These are phyloP conservation scores for Diddensiella caesifluorescens DNA, from an alignment of 805 yeast genomes.

Conservation along the genomic window DNA sequence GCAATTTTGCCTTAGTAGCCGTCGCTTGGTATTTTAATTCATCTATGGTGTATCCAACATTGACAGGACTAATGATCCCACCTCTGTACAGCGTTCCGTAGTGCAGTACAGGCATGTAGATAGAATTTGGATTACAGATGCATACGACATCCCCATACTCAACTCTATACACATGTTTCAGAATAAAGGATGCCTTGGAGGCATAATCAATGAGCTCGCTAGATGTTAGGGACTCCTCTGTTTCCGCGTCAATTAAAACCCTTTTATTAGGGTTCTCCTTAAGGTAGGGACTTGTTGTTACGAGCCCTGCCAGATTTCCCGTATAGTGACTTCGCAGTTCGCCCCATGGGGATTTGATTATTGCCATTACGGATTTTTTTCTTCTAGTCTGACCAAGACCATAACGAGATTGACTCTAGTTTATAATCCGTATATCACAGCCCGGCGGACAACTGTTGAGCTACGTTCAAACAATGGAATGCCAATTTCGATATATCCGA, in stretches of 20 bases:
- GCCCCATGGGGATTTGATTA: conserved; percentile 4
- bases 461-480: too few relatives aligned
- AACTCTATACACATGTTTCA: conserved; percentile 24
- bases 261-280: background rate
- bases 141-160: conserved; percentile 28
- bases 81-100: conserved; percentile 27
- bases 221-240: background rate
- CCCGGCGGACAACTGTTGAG: too few relatives aligned
- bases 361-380: too few relatives aligned
- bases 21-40: conserved; percentile 31
- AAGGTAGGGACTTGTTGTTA: background rate
- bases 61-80: conserved; percentile 32
- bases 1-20: conserved; percentile 20
- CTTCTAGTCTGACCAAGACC: too few relatives aligned
- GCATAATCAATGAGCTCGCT: conserved; percentile 13
- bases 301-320: conserved; percentile 1
- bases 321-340: background rate
- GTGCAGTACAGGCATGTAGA: conserved; percentile 29
- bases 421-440: too few relatives aligned
- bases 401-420: too few relatives aligned
- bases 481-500: too few relatives aligned
- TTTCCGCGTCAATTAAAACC: background rate
- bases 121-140: conserved; percentile 28
- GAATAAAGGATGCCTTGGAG: conserved; percentile 18
- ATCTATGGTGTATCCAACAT: conserved; percentile 30